Evolutionary conservation across 2,329 filamentous ascomycete species (phyloP), one percentile per base, ranked within the genome.

Genomic region (Sarocladiaceae sp.): DNA sequence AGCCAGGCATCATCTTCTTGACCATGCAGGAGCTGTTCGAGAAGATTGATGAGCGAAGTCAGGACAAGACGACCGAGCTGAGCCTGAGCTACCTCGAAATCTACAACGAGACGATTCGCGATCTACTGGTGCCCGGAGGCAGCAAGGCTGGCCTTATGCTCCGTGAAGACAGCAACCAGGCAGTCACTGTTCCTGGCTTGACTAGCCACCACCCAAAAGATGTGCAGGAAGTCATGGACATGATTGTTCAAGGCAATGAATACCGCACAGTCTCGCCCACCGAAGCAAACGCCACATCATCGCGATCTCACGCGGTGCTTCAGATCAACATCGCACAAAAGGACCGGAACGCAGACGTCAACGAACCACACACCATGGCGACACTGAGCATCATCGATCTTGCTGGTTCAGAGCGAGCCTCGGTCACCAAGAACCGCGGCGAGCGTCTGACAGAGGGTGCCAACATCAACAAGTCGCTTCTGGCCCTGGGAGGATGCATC

Each of bases 11-110:
- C 63, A 99, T 99, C 66, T 99, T 97, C 72, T 74, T 99, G 62
- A 97, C 94, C 1, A 99, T 99, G 92, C 93, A 97, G 70, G 94
- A 99, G 70, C 77, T 99, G 22, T 99, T 99, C 64, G 94, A 99
- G 72, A 90, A 93, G 69, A 96, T 99, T 59, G 76, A 78, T n/a
- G 94, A 97, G 53, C 74, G 89, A 51, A 86, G 86, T 56, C 84
- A 88, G 53, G 91, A 96, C 55, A 97, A 97, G 70, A 78, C 84
- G 25, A 94, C 91, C 3, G 94, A 97, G 63, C 77, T 99, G 51
- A 90, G 92, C 0, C 81, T 99, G 15, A 97, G 92, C 0, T 99
- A 97, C 64, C 79, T 99, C 29, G 94, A 99, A 66, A 99, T 99
- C 57, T 99, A 99, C 78, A 99, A 99, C 66, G 94, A 99, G 73